phyloP scores from a whole-genome alignment of 106 monocot genomes.

The Acanthochlamys bracteata region DNA sequence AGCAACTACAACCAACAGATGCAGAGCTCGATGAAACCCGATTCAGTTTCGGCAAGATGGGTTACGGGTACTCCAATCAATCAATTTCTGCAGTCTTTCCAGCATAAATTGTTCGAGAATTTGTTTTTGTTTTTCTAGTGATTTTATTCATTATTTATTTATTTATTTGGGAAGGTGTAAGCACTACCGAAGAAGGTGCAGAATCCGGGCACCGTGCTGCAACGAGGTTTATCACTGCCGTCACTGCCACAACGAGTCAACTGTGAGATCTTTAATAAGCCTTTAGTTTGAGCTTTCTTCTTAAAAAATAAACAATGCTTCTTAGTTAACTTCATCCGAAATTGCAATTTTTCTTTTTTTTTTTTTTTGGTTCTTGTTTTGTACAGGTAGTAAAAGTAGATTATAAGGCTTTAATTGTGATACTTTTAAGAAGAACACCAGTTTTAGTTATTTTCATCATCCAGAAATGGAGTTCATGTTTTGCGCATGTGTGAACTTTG shows the following conservation, averaged over 20 bases:
- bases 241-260: conserved; percentile 71
- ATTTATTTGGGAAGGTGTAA: conserved; percentile 29
- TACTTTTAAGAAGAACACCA: background rate
- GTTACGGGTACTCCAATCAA: conserved; percentile 28
- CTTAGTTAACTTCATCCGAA: too few species aligned
- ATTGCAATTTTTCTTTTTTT: too few species aligned
- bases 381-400: too few species aligned
- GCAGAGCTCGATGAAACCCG: conserved; percentile 9
- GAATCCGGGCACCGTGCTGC: conserved; percentile 65
- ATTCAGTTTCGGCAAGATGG: conserved; percentile 55
- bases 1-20: background rate
- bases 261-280: conserved; percentile 9
- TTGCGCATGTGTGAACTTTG: background rate
- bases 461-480: too few species aligned
- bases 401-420: too few species aligned
- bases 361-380: too few species aligned
- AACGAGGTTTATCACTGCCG: conserved; percentile 51
- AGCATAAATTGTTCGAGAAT: background rate
- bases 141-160: background rate
- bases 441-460: background rate
- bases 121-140: background rate
- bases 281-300: background rate
- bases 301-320: too few species aligned
- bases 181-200: conserved; percentile 62
- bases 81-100: background rate